Percentiles rank a stretch among this genome's conserved stretches.
Conservation (phyloP, 1,139 yeast genomes). For the Diutina rugosa region DNA sequence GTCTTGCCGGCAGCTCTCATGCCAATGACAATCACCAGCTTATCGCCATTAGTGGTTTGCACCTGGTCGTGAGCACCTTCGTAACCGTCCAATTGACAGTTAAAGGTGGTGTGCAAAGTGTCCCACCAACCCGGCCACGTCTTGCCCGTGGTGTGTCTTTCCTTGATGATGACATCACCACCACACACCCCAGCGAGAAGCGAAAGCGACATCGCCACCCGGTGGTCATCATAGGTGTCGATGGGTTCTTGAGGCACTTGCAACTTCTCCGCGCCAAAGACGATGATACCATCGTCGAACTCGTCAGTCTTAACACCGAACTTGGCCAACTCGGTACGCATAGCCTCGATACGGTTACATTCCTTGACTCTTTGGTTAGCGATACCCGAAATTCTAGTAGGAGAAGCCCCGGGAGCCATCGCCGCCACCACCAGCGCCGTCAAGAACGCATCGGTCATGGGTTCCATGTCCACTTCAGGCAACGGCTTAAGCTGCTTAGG, state of each 20-base stretch:
- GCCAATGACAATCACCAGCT: conserved; percentile 66
- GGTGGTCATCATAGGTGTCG: conserved; percentile 83
- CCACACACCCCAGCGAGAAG: conserved; percentile 51
- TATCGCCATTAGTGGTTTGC: conserved; percentile 21
- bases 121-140: conserved; percentile 99
- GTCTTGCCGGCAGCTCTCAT: conserved; percentile 99
- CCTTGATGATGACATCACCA: conserved; percentile 52
- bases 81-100: conserved; percentile 55
- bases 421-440: conserved; percentile 98
- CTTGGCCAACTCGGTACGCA: conserved; percentile 77
- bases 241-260: conserved; percentile 48
- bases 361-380: conserved; percentile 98
- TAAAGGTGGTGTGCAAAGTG: conserved; percentile 56
- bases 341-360: conserved; percentile 91
- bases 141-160: conserved; percentile 87
- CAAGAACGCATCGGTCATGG: conserved; percentile 97
- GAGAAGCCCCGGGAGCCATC: conserved; percentile 40
- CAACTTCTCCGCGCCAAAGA: conserved; percentile 50
- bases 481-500: conserved; percentile 65
- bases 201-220: conserved; percentile 97
- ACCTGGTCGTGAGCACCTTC: conserved; percentile 20
- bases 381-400: conserved; percentile 84
- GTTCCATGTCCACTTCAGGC: conserved; percentile 87
- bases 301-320: conserved; percentile 83
- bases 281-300: conserved; percentile 83